These are phyloP conservation scores for Alternaria angustiovoidea DNA, from an alignment of 2,329 filamentous ascomycete genomes.

Conservation along the genomic window DNA sequence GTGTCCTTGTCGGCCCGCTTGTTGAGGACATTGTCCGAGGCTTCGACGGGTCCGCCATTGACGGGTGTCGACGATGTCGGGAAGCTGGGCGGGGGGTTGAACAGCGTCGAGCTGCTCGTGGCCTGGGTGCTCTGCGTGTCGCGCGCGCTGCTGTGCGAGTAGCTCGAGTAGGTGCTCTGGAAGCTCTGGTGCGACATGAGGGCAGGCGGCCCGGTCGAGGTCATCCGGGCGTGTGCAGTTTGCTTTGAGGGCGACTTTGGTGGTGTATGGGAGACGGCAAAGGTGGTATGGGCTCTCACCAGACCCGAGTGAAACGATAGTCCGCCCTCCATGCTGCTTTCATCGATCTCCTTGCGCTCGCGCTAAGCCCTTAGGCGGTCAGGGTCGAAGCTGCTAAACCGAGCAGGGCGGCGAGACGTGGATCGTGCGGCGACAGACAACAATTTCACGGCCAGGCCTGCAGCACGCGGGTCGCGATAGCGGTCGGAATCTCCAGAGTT, in stretches of 20 bases:
- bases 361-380: constrained; percentile 18
- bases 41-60: constrained; percentile 71
- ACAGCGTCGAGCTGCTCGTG: constrained; percentile 57
- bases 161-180: constrained; percentile 58
- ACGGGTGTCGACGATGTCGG: constrained; percentile 34
- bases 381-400: constrained; percentile 15
- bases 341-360: constrained; percentile 38
- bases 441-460: constrained; percentile 13
- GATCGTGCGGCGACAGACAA: constrained; percentile 3
- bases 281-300: constrained; percentile 30
- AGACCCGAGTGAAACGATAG: constrained; percentile 30
- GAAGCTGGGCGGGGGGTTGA: constrained; percentile 47
- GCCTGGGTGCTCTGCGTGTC: constrained; percentile 59
- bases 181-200: constrained; percentile 57
- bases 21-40: constrained; percentile 95
- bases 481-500: not conserved
- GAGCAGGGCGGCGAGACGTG: constrained; percentile 12
- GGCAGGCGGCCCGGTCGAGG: constrained; percentile 47
- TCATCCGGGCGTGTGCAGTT: constrained; percentile 44
- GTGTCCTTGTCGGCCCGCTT: constrained; percentile 89
- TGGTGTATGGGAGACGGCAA: constrained; percentile 20
- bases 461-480: constrained; percentile 2
- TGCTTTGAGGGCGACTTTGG: constrained; percentile 33
- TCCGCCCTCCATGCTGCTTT: constrained; percentile 45
- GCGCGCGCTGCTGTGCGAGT: constrained; percentile 56